Base-by-base conservation (phyloP, 805 yeast genomes). In the Cyberlindnera veronae region DNA sequence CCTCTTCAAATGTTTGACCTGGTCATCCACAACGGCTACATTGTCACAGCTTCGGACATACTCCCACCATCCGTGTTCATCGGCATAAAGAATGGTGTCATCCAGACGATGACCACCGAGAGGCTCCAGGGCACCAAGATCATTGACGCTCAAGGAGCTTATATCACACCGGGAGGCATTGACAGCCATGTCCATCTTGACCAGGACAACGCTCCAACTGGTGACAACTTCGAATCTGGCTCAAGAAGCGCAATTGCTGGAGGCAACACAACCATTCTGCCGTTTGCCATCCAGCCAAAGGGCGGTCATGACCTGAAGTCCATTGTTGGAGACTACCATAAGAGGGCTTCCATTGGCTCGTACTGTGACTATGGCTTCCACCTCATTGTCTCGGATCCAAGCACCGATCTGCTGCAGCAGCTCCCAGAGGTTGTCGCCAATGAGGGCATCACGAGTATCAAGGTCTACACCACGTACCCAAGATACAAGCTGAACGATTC, bases 301-400 rank as follows among this genome's bases (percentile, higher is more conserved):
- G 60, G 58, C 14, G 59, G 54, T 17, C 49, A 51, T 27, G 54
- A 61, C 24, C 55, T 56, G 17, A 39, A 54, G 16, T 45, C 54
- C n/a, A 53, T 68, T 40, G 54, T 62, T 41, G 50, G 56, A 22
- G 58, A 63, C 42, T 51, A 67, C 60, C 51, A 58, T 50, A 41
- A 51, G 41, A 38, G 54, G 56, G 59, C 69, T 34, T 32, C 54
- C 33, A 46, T 48, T 45, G 51, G 61, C 30, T 42, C 63, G 32
- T 66, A 67, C 48, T 70, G 76, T 51, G 79, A 73, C 46, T 73
- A 71, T 45, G 77, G 71, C 1, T 63, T 71, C 46, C 78, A 73
- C 51, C 46, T 72, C 42, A 73, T 73, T 38, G 49, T 73, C 22
- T 58, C 67, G 21, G 57, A 64, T 41, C 66, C 69, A 38, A 49